Base-by-base conservation (phyloP, 306 rosid genomes). In the Cajanus cajan region DNA sequence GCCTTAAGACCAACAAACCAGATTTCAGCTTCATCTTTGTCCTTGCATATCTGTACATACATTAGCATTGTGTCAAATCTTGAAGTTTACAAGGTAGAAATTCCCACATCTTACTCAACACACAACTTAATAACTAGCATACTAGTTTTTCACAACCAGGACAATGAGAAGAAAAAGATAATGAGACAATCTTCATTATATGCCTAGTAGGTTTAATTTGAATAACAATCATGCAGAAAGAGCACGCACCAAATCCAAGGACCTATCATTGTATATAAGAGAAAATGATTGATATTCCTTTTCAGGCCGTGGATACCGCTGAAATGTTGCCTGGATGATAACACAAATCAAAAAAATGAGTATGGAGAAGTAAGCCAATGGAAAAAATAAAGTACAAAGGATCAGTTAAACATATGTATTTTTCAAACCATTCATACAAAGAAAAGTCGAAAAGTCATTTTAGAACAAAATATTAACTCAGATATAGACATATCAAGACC, bases 231-330 rank as follows among this genome's bases (percentile, higher is more conserved):
- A 74, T 41, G 62, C 36, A 33, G 64, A 77, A 78, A 79, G 64
- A 72, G 68, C 65, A 85, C 99, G 86, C 89, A 95, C 99, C 96
- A 95, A 89, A 87, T 95, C 96, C 88, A 95, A 85, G 82, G 99
- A 92, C 86, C 99, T 87, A 24, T 91, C 98, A 31, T 73, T 80
- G 72, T 82, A 89, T 74, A 95, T 82, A 54, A 95, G 99, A 57
- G 99, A 95, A 90, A 95, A 95, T 7, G 99, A 95, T 69, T 95
- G 99, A 88, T 95, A 95, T 85, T 95, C 99, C 87, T 93, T 95
- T 76, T 93, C 98, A 78, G 99, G 99, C 78, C 92, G 90, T 64
- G 98, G 99, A 83, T 93, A 89, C 87, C 96, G 92, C 86, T 90
- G 98, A 85, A 95, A 95, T 74, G 88, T 90, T 79, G 98, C 97